These are phyloP conservation scores for Physcia stellaris DNA, from an alignment of 495 filamentous ascomycete species.

Conservation along the genomic window DNA sequence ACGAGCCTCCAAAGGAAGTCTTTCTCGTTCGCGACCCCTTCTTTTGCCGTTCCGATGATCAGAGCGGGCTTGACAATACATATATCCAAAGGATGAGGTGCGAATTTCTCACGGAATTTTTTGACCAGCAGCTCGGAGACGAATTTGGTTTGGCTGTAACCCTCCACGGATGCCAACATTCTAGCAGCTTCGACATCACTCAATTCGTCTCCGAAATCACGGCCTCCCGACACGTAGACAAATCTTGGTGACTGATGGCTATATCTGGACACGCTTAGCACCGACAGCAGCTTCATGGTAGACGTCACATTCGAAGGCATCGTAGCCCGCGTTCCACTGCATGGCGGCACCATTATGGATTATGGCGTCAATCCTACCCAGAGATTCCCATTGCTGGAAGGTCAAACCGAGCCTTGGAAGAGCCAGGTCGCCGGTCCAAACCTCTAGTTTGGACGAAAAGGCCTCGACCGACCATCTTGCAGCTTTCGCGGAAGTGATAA, in stretches of 20 bases:
- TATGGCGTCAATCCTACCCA: slow-evolving; percentile 26
- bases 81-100: neutral
- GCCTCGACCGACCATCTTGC: slow-evolving; percentile 17
- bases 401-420: slow-evolving; percentile 46
- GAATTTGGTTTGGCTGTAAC: slow-evolving; percentile 22
- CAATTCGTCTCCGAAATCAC: slow-evolving; percentile 10
- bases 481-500: slow-evolving; percentile 27
- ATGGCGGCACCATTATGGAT: slow-evolving; percentile 25
- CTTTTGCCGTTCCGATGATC: slow-evolving; percentile 17
- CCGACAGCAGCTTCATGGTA: slow-evolving; percentile 15
- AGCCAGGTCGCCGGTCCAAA: slow-evolving; percentile 46
- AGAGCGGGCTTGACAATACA: slow-evolving; percentile 18
- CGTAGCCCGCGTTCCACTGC: slow-evolving; percentile 16
- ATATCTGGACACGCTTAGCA: neutral
- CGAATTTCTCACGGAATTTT: slow-evolving; percentile 5
- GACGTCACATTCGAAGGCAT: slow-evolving; percentile 18
- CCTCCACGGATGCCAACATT: slow-evolving; percentile 7
- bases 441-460: slow-evolving; percentile 13
- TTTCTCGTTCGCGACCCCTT: slow-evolving; percentile 20
- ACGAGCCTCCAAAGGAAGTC: slow-evolving; percentile 22
- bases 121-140: slow-evolving; percentile 16
- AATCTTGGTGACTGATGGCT: slow-evolving; percentile 5
- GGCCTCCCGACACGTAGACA: slow-evolving; percentile 19
- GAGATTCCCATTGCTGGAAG: slow-evolving; percentile 19
- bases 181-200: neutral